These are phyloP conservation scores for Boletus pseudo-olivaceus DNA, from an alignment of 768 basidiomycete genomes.

Conservation along the genomic window DNA sequence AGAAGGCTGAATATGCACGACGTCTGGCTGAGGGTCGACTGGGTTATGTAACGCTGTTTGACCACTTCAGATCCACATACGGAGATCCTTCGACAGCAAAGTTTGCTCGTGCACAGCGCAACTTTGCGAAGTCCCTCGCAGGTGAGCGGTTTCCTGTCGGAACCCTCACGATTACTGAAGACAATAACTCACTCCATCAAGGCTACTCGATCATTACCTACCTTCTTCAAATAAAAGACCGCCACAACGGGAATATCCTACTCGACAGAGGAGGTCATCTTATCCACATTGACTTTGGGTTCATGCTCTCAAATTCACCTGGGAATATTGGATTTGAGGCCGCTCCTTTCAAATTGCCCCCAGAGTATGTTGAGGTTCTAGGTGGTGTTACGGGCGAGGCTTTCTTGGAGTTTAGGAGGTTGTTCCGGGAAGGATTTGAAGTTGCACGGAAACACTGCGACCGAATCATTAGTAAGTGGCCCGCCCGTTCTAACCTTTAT, in stretches of 20 bases:
- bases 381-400: constrained; percentile 77
- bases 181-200: constrained; percentile 19
- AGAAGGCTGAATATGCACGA: constrained; percentile 96
- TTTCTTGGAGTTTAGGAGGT: constrained; percentile 77
- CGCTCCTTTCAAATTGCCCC: constrained; percentile 95
- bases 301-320: constrained; percentile 95
- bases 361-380: constrained; percentile 94
- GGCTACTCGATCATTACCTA: constrained; percentile 97
- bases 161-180: not conserved
- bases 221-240: constrained; percentile 95
- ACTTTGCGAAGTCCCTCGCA: constrained; percentile 91
- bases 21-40: constrained; percentile 75
- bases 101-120: constrained; percentile 86
- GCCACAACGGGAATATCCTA: constrained; percentile 98
- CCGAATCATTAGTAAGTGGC: constrained; percentile 78
- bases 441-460: constrained; percentile 94
- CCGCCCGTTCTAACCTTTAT: not conserved
- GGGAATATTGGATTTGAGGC: constrained; percentile 98
- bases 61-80: constrained; percentile 90
- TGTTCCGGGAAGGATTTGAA: constrained; percentile 94
- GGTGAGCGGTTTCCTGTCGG: constrained; percentile 37
- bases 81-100: constrained; percentile 85
- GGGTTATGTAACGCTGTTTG: constrained; percentile 83
- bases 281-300: constrained; percentile 98
- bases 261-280: constrained; percentile 93